Evolutionary conservation across 2,329 filamentous ascomycete species (phyloP).

Genomic region (Aplosporella prunicola): DNA sequence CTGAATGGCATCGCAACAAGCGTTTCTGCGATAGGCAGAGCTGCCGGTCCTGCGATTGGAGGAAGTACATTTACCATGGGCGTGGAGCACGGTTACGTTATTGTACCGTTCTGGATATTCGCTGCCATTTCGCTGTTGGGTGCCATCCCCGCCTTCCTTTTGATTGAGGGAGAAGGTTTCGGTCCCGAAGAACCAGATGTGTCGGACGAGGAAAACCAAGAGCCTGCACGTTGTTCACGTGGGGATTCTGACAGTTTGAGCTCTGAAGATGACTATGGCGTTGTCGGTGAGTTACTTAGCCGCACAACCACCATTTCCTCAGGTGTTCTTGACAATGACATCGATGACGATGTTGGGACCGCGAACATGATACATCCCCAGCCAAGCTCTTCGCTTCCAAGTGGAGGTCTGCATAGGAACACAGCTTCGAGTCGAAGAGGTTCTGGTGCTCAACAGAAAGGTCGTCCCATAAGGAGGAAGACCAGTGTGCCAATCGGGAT

Average conservation of each 20-base stretch:
- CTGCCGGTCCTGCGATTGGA: slow-evolving; percentile 63
- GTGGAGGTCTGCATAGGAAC: slow-evolving; percentile 9
- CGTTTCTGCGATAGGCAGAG: slow-evolving; percentile 70
- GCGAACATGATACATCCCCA: not conserved
- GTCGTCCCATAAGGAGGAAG: slow-evolving; percentile 19
- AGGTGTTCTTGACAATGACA: too few relatives aligned
- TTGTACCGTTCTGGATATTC: slow-evolving; percentile 77
- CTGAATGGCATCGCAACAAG: slow-evolving; percentile 86
- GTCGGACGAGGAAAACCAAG: slow-evolving; percentile 20
- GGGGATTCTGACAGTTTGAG: too few relatives aligned
- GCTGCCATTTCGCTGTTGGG: slow-evolving; percentile 53
- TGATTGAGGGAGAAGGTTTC: slow-evolving; percentile 65
- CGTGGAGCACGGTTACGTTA: slow-evolving; percentile 63
- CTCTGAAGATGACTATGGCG: too few relatives aligned
- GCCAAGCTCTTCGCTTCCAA: not conserved
- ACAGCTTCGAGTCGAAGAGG: too few relatives aligned
- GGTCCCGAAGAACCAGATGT: slow-evolving; percentile 26
- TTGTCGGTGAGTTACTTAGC: too few relatives aligned
- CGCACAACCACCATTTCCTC: too few relatives aligned
- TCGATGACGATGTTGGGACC: slow-evolving; percentile 11
- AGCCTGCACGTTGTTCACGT: not conserved
- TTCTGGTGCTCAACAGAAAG: not conserved
- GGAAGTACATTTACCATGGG: slow-evolving; percentile 70
- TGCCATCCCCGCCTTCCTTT: slow-evolving; percentile 61
- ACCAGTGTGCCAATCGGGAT: slow-evolving; percentile 38